Percentiles rank a stretch among this genome's conserved stretches.
phyloP scores from a whole-genome alignment of 768 basidiomycete genomes.

The Termitomyces sp. region DNA sequence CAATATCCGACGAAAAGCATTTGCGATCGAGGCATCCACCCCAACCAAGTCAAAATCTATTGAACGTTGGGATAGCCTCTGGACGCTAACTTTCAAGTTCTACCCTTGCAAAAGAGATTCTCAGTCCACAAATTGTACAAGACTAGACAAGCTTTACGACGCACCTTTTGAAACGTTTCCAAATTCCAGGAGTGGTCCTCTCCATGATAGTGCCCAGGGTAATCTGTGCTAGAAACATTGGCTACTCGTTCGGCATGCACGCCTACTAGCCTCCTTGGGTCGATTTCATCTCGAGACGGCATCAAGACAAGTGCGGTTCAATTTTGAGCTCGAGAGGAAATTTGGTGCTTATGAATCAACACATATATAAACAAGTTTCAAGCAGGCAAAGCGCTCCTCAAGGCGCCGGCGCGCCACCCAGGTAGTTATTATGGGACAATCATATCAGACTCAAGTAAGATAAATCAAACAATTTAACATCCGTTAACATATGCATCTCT shows the following conservation, averaged over 20 bases:
- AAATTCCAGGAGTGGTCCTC: slow-evolving; percentile 88
- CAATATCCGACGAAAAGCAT: slow-evolving; percentile 88
- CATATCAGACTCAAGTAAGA: too few species aligned
- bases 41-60: slow-evolving; percentile 96
- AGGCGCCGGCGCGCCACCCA: too few species aligned
- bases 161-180: slow-evolving; percentile 71
- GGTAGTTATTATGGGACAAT: too few species aligned
- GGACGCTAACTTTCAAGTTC: slow-evolving; percentile 73
- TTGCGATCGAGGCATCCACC: slow-evolving; percentile 94
- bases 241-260: slow-evolving; percentile 69
- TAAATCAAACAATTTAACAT: too few species aligned
- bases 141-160: slow-evolving; percentile 22
- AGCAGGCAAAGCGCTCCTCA: background rate
- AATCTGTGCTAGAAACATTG: slow-evolving; percentile 86
- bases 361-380: background rate
- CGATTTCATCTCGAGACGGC: slow-evolving; percentile 16
- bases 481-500: too few species aligned
- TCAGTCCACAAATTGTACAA: slow-evolving; percentile 14
- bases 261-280: slow-evolving; percentile 58
- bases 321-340: background rate
- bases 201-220: slow-evolving; percentile 83
- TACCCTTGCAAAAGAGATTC: slow-evolving; percentile 39
- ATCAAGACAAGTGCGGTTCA: slow-evolving; percentile 4
- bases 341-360: slow-evolving; percentile 4
- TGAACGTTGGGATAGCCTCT: slow-evolving; percentile 76